Conservation (phyloP, 208 protist species). For the Lotmaria passim region DNA sequence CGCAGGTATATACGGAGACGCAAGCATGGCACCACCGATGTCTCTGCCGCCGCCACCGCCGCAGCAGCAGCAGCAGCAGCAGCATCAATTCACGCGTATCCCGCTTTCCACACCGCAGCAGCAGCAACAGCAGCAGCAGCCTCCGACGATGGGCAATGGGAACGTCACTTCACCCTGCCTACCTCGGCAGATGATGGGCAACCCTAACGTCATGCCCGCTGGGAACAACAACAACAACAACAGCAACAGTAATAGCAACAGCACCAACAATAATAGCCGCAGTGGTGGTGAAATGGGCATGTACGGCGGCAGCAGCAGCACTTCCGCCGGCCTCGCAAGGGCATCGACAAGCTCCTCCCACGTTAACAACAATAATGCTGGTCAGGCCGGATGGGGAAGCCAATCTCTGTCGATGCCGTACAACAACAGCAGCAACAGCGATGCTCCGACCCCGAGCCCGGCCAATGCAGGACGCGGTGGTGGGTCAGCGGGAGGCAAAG, state of each 20-base stretch:
- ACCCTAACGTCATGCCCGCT: too few species aligned
- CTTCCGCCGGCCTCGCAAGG: not conserved
- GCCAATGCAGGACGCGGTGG: not conserved
- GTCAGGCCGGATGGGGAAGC: not conserved
- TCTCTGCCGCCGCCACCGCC: not conserved
- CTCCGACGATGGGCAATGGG: not conserved
- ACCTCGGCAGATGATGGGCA: not conserved
- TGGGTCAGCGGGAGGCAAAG: not conserved
- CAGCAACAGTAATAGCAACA: not conserved
- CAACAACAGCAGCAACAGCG: slow-evolving; percentile 19
- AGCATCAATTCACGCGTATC: not conserved
- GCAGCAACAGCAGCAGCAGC: not conserved
- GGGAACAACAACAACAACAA: too few species aligned
- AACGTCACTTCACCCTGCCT: slow-evolving; percentile 1
- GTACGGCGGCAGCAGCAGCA: slow-evolving; percentile 6
- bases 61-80: slow-evolving; percentile 13
- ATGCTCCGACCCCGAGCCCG: not conserved
- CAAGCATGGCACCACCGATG: not conserved
- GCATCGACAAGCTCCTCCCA: not conserved
- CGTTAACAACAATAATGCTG: not conserved
- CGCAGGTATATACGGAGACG: not conserved
- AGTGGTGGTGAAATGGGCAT: not conserved
- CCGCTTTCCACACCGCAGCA: not conserved
- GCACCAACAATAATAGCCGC: not conserved
- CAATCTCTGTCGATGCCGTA: not conserved